Conservation (phyloP, 2,329 filamentous ascomycete genomes). For the Aspergillus hortae region DNA sequence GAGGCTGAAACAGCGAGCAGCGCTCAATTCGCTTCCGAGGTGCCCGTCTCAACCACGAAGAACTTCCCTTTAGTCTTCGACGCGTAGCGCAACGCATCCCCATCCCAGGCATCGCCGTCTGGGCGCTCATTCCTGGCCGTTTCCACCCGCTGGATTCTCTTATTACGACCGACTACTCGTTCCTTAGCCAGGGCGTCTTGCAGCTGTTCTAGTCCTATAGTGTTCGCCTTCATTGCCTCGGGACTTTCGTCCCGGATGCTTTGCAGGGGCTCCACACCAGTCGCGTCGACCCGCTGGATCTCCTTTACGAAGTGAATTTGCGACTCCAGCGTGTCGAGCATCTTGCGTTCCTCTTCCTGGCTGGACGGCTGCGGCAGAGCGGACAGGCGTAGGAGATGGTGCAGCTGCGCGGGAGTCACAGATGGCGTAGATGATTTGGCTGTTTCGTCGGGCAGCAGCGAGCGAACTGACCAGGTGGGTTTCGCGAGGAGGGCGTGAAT, state of each 20-base stretch:
- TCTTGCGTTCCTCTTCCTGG: constrained; percentile 60
- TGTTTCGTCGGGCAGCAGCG: constrained; percentile 59
- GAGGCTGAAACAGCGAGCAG: neutral
- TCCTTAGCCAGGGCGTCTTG: constrained; percentile 39
- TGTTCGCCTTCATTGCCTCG: constrained; percentile 36
- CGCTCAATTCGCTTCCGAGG: constrained; percentile 6
- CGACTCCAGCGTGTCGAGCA: constrained; percentile 71
- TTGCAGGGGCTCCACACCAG: constrained; percentile 67
- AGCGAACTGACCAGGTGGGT: constrained; percentile 80
- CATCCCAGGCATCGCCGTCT: constrained; percentile 56
- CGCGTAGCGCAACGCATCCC: constrained; percentile 68
- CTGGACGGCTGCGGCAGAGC: constrained; percentile 72
- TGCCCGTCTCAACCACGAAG: constrained; percentile 65
- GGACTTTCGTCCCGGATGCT: constrained; percentile 71
- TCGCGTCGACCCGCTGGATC: constrained; percentile 75
- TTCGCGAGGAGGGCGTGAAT: constrained; percentile 56
- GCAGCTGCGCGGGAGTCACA: constrained; percentile 66
- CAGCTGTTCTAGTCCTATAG: constrained; percentile 36
- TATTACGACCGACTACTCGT: constrained; percentile 37
- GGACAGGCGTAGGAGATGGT: constrained; percentile 83
- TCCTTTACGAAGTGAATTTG: constrained; percentile 90
- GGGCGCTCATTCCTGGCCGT: constrained; percentile 26
- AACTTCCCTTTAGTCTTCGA: constrained; percentile 65
- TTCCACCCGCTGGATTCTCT: constrained; percentile 45
- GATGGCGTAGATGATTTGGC: constrained; percentile 24